Evolutionary conservation across 2,329 filamentous ascomycete genomes (phyloP), one percentile per base, ranked within the genome.

Genomic region (Colletotrichum kahawae): DNA sequence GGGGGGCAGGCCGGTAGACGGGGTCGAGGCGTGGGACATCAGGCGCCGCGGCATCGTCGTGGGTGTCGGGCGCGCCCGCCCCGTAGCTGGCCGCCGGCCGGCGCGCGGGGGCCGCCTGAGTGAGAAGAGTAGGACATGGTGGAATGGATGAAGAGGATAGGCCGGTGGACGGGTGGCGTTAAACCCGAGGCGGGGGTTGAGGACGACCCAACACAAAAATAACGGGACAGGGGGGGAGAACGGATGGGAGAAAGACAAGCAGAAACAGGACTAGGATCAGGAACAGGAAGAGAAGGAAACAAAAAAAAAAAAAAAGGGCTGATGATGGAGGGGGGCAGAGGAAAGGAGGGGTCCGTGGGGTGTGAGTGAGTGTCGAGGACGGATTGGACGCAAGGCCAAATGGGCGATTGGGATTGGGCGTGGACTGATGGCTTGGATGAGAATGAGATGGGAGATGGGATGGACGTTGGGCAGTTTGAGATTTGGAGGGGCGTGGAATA

Each of bases 231-330:
- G 72, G 72, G 64, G 38, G 7, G 18, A 43, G 31, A 70, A 70
- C 70, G 64, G 74, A 67, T 67, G 68, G 54, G 38, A 34, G 63
- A 21, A 72, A 67, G 72, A 67, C 72, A 64, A 57, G 59, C 64
- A 70, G 74, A 71, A 71, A 71, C 72, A 72, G 24, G 36, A 27
- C 48, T 29, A 65, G 34, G 63, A 48, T 12, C 64, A 70, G 74
- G 74, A 70, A 71, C 72, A 75, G 34, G 21, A 62, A 34, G 63
- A 59, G 54, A 31, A 9, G 36, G 33, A 16, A n/a, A n/a, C n/a
- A n/a, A n/a, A n/a, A n/a, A n/a, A n/a, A n/a, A 51, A 54, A 65
- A 21, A 43, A 34, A 48, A 59, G 16, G 34, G 72, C 43, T 24
- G 67, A 57, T 65, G 21, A 65, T 65, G 34, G 31, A 36, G 48